Evolutionary conservation across 495 filamentous ascomycete species (phyloP).

Genomic region (Xylaria telfairii): DNA sequence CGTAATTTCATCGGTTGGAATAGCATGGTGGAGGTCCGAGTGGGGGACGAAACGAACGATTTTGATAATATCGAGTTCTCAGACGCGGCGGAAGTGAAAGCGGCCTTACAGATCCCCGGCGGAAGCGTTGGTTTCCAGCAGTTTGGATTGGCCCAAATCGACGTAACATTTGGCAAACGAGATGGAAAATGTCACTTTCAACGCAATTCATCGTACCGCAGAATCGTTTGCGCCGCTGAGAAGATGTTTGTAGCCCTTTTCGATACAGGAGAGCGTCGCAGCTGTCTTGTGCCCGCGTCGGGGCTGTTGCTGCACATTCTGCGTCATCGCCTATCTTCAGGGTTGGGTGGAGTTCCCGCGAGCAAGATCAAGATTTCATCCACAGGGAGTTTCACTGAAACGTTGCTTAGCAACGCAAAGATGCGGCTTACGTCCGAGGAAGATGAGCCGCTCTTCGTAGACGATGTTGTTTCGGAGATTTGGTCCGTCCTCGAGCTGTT

Average conservation of each 20-base stretch:
- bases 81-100: constrained; percentile 1
- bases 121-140: background rate
- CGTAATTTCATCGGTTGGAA: constrained; percentile 1
- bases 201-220: constrained; percentile 5
- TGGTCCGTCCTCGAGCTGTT: constrained; percentile 5
- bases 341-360: constrained; percentile 1
- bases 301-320: constrained; percentile 1
- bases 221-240: background rate
- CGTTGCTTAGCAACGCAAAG: background rate
- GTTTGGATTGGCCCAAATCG: constrained; percentile 4
- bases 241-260: constrained; percentile 6
- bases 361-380: background rate
- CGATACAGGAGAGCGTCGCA: background rate
- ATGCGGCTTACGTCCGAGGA: background rate
- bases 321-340: constrained; percentile 1
- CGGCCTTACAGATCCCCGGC: background rate
- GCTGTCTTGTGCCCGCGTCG: constrained; percentile 6
- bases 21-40: constrained; percentile 4
- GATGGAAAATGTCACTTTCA: constrained; percentile 13
- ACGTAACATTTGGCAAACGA: constrained; percentile 13
- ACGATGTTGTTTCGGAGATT: constrained; percentile 1
- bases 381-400: background rate
- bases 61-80: constrained; percentile 4
- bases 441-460: background rate
- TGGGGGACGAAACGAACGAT: background rate